Evolutionary conservation across 306 rosid species (phyloP).

Genomic region (Abrus pulchellus): DNA sequence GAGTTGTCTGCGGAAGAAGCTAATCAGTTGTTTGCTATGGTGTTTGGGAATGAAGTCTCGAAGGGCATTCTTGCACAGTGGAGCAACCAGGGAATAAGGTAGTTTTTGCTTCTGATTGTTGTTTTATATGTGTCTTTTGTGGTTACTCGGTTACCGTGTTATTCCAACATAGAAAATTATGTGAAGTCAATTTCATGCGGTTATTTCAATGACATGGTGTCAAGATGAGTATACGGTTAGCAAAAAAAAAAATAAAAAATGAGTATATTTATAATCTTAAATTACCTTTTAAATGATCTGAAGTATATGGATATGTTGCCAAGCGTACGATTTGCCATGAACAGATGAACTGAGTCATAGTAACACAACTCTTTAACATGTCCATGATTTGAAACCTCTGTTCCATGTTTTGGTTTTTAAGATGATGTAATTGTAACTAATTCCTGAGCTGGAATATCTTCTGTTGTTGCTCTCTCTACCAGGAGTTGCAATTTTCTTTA

Average conservation of each 20-base stretch:
- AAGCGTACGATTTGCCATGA: neutral
- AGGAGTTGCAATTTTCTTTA: neutral
- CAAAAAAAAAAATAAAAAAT: neutral
- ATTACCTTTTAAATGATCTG: neutral
- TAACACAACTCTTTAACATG: neutral
- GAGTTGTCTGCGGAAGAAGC: slow-evolving; percentile 72
- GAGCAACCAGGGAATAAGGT: slow-evolving; percentile 99
- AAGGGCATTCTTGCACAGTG: slow-evolving; percentile 89
- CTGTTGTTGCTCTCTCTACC: neutral
- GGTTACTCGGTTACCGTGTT: neutral
- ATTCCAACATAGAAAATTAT: neutral
- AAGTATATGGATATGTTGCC: neutral
- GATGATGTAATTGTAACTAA: neutral
- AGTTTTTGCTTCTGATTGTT: slow-evolving; percentile 22
- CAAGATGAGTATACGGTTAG: too few species aligned
- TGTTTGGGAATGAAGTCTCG: slow-evolving; percentile 84
- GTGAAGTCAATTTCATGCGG: neutral
- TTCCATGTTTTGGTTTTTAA: neutral
- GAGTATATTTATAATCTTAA: neutral
- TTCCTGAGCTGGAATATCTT: neutral
- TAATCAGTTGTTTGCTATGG: slow-evolving; percentile 75
- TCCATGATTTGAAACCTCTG: slow-evolving; percentile 14
- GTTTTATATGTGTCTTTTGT: neutral
- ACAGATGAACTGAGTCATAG: neutral
- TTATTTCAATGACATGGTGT: neutral